Conservation (phyloP, 169 alveolate species). For the Eimeria maxima region DNA sequence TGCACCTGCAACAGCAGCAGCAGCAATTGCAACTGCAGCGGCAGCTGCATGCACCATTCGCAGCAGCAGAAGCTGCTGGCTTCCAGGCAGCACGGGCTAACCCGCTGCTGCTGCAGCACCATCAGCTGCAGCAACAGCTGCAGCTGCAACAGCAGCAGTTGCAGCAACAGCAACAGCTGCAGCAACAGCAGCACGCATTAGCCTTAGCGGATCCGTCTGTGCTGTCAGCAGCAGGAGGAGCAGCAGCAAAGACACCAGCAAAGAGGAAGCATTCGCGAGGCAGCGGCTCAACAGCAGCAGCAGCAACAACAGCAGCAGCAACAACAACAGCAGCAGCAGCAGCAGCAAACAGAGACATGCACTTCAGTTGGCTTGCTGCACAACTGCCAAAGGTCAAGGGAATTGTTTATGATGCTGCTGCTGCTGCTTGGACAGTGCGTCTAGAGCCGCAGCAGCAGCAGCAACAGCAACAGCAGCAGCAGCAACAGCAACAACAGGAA, state of each 20-base stretch:
- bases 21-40: constrained; percentile 7
- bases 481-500: constrained; percentile 8
- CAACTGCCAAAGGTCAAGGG: constrained; percentile 46
- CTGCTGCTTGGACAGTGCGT: constrained; percentile 47
- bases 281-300: not conserved
- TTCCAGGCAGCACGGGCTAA: not conserved
- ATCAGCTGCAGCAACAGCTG: constrained; percentile 5
- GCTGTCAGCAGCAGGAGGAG: no score
- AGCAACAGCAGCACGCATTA: not conserved
- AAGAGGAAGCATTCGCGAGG: not conserved
- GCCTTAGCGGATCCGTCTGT: no score
- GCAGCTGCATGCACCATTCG: constrained; percentile 5
- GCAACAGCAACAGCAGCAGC: constrained; percentile 56
- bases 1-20: not conserved
- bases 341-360: constrained; percentile 34
- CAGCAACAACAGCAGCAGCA: no score
- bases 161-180: not conserved
- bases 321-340: not conserved
- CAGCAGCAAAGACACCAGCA: not conserved
- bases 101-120: not conserved
- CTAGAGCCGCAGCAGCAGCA: not conserved
- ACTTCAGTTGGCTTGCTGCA: constrained; percentile 32
- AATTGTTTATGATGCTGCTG: constrained; percentile 16
- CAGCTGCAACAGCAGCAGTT: constrained; percentile 33
- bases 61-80: no score